These are phyloP conservation scores for Fusarium chlamydosporum DNA, from an alignment of 2,329 filamentous ascomycete species.

Conservation along the genomic window DNA sequence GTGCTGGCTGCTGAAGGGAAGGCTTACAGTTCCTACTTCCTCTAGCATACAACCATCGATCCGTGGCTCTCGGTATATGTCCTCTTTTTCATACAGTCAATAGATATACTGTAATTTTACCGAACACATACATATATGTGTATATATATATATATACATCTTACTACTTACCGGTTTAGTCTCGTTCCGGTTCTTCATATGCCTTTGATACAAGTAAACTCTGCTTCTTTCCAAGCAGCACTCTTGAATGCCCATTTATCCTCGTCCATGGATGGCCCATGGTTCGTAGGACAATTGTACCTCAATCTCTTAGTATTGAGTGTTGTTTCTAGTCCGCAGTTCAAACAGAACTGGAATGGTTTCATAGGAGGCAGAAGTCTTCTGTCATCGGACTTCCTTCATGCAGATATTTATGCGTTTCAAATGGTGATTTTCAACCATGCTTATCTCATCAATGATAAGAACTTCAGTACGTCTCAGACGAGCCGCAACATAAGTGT, in stretches of 20 bases:
- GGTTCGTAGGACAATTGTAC: conserved; percentile 52
- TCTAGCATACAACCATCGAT: too few species aligned
- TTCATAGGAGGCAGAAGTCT: conserved; percentile 72
- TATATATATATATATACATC: too few species aligned
- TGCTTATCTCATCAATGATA: conserved; percentile 76
- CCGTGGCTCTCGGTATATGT: too few species aligned
- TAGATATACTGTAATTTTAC: too few species aligned
- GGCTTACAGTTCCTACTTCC: too few species aligned
- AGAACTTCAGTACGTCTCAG: conserved; percentile 66
- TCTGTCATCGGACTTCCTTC: conserved; percentile 53
- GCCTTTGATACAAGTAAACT: conserved; percentile 68
- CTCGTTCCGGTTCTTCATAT: too few species aligned
- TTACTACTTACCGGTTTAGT: too few species aligned
- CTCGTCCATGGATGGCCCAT: conserved; percentile 59
- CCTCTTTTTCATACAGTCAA: too few species aligned
- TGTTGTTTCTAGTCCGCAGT: conserved; percentile 33
- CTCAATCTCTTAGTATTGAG: background rate
- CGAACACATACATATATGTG: too few species aligned
- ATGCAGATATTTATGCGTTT: conserved; percentile 47
- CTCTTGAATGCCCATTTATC: conserved; percentile 75
- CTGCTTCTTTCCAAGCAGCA: conserved; percentile 66
- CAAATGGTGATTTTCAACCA: conserved; percentile 67
- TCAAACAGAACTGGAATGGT: conserved; percentile 59
- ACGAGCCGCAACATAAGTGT: conserved; percentile 51
- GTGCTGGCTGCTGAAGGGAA: too few species aligned